Evolutionary conservation across 306 rosid genomes (phyloP), one percentile per base, ranked within the genome.

Genomic region (Lotus japonicus): DNA sequence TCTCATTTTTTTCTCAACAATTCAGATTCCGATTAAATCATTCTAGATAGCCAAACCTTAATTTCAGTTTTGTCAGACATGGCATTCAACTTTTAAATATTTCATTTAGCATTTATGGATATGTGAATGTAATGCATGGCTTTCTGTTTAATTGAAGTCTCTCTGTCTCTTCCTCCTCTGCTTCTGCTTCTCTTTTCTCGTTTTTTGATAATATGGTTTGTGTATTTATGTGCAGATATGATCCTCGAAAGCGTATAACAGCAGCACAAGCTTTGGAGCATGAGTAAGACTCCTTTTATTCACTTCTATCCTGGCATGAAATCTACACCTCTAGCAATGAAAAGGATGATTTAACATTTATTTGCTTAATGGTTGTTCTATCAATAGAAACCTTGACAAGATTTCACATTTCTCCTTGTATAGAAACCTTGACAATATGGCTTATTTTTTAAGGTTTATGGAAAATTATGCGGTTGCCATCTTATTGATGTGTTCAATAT

Each of bases 251-350:
- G 79, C 96, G 98, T 45, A 72, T 92, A 67, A 90, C 96, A 45
- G 96, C 97, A 15, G 87, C 94, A 57, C 96, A 92, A 77, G 98
- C 98, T 43, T 70, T 92, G 81, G 98, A 92, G 66, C 98, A 92
- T 31, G 98, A 92, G 98, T 92, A 86, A 56, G 88, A 58, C 58
- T 69, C 9, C 19, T 57, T 60, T 73, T 51, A n/a, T 57, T 64
- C 17, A 13, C 66, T 57, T 58, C 43, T 67, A 13, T 26, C 66
- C 38, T 7, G 61, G 46, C 31, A 17, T 33, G 52, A 72, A 66
- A 26, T 71, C 50, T 59, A 60, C 55, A 13, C 55, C 39, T 59
- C 44, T 42, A 45, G 53, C 4, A 4, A 64, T 68, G 41, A 50
- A 70, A 56, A 26, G 28, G 70, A 36, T 66, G 35, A 39, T 55